Conservation (phyloP, 163 green algal species). For the Volvox carteri region DNA sequence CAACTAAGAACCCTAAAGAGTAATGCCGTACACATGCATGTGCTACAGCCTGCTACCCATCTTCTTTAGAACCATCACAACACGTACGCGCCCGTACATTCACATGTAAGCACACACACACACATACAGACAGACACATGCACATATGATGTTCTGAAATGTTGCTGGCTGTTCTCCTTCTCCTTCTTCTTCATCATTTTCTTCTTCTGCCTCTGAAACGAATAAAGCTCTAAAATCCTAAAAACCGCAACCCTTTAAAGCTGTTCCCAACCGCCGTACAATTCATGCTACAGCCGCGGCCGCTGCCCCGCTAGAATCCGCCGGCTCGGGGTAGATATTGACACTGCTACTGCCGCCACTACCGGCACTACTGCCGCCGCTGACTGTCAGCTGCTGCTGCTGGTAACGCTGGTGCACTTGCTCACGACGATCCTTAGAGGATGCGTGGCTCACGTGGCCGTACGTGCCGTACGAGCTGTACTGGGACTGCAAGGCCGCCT, state of each 20-base stretch:
- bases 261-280: too few species aligned
- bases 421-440: neutral
- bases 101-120: neutral
- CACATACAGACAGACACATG: neutral
- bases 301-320: neutral
- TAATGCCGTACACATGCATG: too few species aligned
- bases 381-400: neutral
- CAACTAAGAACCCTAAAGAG: too few species aligned
- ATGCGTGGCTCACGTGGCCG: neutral
- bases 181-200: neutral
- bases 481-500: neutral
- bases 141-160: neutral
- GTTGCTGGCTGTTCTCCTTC: neutral
- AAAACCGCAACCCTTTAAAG: too few species aligned
- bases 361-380: neutral
- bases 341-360: neutral
- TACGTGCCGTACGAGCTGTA: neutral
- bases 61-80: too few species aligned
- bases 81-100: too few species aligned
- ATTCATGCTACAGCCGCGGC: neutral
- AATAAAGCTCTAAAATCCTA: too few species aligned
- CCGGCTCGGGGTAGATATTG: too few species aligned
- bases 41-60: too few species aligned
- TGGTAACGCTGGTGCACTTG: neutral
- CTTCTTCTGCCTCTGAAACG: neutral